Conservation (phyloP, 2,329 filamentous ascomycete genomes). For the Aspergillus caelatus region DNA sequence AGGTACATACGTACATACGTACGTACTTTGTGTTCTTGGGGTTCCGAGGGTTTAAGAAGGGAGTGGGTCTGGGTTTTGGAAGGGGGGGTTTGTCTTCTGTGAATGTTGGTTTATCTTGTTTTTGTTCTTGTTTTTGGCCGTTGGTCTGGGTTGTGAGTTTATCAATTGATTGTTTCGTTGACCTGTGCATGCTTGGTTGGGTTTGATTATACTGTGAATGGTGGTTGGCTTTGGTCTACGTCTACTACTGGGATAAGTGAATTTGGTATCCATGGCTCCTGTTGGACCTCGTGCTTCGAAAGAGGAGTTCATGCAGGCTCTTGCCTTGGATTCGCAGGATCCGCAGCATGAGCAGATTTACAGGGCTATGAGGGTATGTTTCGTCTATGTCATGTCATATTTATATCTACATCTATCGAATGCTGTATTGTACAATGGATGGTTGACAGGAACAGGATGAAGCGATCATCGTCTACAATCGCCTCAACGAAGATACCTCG, state of each 20-base stretch:
- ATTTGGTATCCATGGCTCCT: slow-evolving; percentile 27
- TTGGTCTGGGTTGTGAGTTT: background rate
- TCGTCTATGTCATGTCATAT: background rate
- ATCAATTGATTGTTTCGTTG: background rate
- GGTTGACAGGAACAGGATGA: slow-evolving; percentile 39
- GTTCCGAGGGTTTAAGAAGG: background rate
- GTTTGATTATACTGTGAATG: background rate
- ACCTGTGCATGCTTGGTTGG: background rate
- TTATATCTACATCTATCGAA: background rate
- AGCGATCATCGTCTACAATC: slow-evolving; percentile 47
- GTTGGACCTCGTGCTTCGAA: slow-evolving; percentile 49
- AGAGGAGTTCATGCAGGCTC: slow-evolving; percentile 50
- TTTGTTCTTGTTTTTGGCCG: background rate
- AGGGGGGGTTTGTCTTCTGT: too few relatives aligned
- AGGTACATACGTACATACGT: background rate
- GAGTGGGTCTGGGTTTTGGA: background rate
- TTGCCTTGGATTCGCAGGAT: slow-evolving; percentile 44
- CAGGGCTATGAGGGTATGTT: slow-evolving; percentile 47
- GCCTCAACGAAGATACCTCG: slow-evolving; percentile 43
- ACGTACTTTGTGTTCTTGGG: background rate
- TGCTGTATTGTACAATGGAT: background rate
- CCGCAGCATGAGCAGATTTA: slow-evolving; percentile 49
- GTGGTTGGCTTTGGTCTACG: background rate
- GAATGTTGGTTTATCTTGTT: background rate
- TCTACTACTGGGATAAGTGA: background rate